phyloP scores from a whole-genome alignment of 2,329 filamentous ascomycete genomes.

The Verticillium nubilum region DNA sequence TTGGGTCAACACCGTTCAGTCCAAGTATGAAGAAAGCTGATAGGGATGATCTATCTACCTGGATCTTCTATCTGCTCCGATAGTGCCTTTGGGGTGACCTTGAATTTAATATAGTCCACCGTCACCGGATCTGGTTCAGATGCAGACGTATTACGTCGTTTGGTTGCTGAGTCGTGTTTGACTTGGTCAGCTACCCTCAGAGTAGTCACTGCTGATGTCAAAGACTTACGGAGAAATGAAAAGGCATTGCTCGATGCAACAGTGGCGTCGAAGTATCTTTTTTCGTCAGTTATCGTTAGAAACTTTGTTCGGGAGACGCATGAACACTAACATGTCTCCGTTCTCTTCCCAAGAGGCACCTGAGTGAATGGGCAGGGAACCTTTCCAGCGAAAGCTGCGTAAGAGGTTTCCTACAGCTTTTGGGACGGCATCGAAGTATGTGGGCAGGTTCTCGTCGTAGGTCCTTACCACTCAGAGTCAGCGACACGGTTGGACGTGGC shows the following conservation, averaged over 20 bases:
- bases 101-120: too few relatives aligned
- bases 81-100: too few relatives aligned
- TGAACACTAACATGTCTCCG: constrained; percentile 8
- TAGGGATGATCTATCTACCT: too few relatives aligned
- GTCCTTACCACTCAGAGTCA: constrained; percentile 24
- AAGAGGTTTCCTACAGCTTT: neutral
- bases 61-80: too few relatives aligned
- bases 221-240: constrained; percentile 21
- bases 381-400: constrained; percentile 10
- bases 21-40: neutral
- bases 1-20: constrained; percentile 10
- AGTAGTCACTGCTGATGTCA: too few relatives aligned
- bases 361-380: constrained; percentile 10
- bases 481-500: neutral
- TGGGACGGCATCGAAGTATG: constrained; percentile 5
- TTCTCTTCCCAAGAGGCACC: constrained; percentile 10
- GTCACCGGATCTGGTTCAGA: too few relatives aligned
- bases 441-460: constrained; percentile 19
- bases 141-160: too few relatives aligned
- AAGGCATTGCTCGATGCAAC: constrained; percentile 19
- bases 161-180: too few relatives aligned
- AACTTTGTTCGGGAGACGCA: too few relatives aligned
- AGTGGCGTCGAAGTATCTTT: constrained; percentile 3
- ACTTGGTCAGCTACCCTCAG: too few relatives aligned
- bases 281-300: too few relatives aligned